These are phyloP conservation scores for Ogataea paradorogensis DNA, from an alignment of 805 yeast species.

Conservation along the genomic window DNA sequence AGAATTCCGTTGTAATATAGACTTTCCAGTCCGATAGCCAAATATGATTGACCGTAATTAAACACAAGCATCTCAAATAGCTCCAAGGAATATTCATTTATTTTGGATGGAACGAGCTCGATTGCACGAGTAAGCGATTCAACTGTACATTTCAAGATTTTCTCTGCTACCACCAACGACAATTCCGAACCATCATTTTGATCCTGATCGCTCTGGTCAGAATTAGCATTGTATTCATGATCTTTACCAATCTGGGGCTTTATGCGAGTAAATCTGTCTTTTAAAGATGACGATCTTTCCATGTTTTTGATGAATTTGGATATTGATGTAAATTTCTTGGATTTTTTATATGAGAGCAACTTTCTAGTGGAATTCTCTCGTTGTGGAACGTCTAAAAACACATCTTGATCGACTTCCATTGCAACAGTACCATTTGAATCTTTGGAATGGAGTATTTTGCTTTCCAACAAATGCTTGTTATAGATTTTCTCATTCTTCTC, in stretches of 20 bases:
- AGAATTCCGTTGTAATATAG: conserved; percentile 42
- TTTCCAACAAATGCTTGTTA: conserved; percentile 33
- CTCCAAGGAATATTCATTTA: conserved; percentile 61
- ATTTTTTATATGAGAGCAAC: conserved; percentile 17
- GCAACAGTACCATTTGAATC: conserved; percentile 18
- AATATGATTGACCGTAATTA: conserved; percentile 70
- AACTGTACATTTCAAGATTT: conserved; percentile 63
- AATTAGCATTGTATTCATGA: conserved; percentile 13
- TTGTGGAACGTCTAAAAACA: conserved; percentile 7
- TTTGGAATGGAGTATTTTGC: conserved; percentile 28
- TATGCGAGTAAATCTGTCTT: conserved; percentile 25
- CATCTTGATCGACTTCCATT: conserved; percentile 13
- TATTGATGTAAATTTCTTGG: conserved; percentile 27
- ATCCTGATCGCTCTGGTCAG: conserved; percentile 13
- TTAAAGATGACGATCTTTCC: conserved; percentile 40
- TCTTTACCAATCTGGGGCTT: conserved; percentile 5
- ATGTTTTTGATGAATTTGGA: conserved; percentile 50
- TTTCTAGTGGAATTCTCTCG: conserved; percentile 17
- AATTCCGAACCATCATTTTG: conserved; percentile 22
- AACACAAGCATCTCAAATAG: conserved; percentile 63
- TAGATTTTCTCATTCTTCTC: conserved; percentile 36
- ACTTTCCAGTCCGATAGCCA: conserved; percentile 72
- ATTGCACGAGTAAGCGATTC: conserved; percentile 76
- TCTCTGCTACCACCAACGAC: conserved; percentile 52
- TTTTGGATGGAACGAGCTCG: conserved; percentile 64